Percentiles rank a stretch among this genome's conserved stretches.
Evolutionary conservation across 129 eudicot species (phyloP).

Genomic region (Smallanthus sonchifolius): DNA sequence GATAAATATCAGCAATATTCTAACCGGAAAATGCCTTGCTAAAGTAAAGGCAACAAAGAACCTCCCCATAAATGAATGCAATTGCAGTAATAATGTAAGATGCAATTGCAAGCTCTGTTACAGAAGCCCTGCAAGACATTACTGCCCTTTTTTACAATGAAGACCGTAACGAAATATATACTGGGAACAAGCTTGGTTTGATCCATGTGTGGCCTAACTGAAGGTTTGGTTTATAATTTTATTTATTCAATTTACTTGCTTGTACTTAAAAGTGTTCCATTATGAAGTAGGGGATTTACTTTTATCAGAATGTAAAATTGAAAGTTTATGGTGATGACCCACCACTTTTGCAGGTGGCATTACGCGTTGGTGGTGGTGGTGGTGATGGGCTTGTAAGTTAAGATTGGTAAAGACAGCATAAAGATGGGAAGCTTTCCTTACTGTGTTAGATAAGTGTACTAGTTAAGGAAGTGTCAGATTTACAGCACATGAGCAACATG

Average conservation of each 20-base stretch:
- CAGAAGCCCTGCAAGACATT: constrained; percentile 77
- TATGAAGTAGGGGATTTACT: constrained; percentile 17
- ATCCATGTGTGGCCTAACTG: constrained; percentile 95
- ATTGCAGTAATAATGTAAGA: constrained; percentile 31
- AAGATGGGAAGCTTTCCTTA: constrained; percentile 23
- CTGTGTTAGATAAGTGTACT: constrained; percentile 19
- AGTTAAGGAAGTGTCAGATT: constrained; percentile 32
- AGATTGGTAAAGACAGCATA: constrained; percentile 29
- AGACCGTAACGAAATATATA: constrained; percentile 82
- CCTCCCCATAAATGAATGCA: constrained; percentile 38
- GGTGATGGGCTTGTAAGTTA: constrained; percentile 24
- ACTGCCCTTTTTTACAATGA: constrained; percentile 84
- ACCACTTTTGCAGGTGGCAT: constrained; percentile 18
- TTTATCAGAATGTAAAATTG: constrained; percentile 19
- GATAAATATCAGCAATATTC: constrained; percentile 73
- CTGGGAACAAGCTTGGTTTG: constrained; percentile 77
- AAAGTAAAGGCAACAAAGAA: constrained; percentile 61
- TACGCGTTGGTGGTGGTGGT: constrained; percentile 23
- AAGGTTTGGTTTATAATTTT: not conserved
- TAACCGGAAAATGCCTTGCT: constrained; percentile 86
- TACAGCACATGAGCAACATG: constrained; percentile 37
- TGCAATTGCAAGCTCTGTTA: constrained; percentile 47
- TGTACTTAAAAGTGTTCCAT: not conserved
- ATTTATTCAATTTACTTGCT: not conserved
- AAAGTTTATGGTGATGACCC: constrained; percentile 4